Evolutionary conservation across 306 rosid species (phyloP), one percentile per base, ranked within the genome.

Genomic region (Datisca glomerata): DNA sequence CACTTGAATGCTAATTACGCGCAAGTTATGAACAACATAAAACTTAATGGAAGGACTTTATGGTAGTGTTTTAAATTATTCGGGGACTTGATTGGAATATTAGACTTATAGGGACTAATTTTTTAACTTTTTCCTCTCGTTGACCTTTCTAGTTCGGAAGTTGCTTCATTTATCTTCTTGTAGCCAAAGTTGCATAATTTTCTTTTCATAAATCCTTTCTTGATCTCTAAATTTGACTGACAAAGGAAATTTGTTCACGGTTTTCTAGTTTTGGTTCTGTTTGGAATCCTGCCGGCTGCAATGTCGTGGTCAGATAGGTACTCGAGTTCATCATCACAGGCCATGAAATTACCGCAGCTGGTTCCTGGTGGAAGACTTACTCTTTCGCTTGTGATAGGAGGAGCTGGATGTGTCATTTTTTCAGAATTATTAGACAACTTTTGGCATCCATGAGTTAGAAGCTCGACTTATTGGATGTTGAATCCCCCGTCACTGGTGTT

Each of bases 361-460:
- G 95, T 85, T 68, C 93, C 84, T 3, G 93, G 95, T 65, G 93
- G 95, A 49, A 79, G 60, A 67, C 25, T 80, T 21, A 76, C 95
- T 20, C 84, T 76, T 33, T 68, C 74, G 4, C 61, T 79, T 4
- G 55, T 79, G 25, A 74, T 71, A 18, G 95, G 84, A 55, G 67
- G 74, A 33, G 73, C 95, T 29, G 83, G 81, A 53, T 66, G 34
- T 64, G 76, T 79, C 20, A 42, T 79, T 59, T 53, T 73, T 21
- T 76, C 84, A 6, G 72, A 79, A 62, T 31, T 79, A 47, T 39
- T 76, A 41, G 64, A 76, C 51, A 79, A 64, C 47, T 55, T 84
- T 31, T 62, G 71, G 51, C 76, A 65, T 58, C 48, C 67, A 34
- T 48, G 19, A 33, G 21, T 28, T 33, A 18, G 0, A 16, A 18